These are phyloP conservation scores for Epichloe bromicola DNA, from an alignment of 2,329 filamentous ascomycete species.

Conservation along the genomic window DNA sequence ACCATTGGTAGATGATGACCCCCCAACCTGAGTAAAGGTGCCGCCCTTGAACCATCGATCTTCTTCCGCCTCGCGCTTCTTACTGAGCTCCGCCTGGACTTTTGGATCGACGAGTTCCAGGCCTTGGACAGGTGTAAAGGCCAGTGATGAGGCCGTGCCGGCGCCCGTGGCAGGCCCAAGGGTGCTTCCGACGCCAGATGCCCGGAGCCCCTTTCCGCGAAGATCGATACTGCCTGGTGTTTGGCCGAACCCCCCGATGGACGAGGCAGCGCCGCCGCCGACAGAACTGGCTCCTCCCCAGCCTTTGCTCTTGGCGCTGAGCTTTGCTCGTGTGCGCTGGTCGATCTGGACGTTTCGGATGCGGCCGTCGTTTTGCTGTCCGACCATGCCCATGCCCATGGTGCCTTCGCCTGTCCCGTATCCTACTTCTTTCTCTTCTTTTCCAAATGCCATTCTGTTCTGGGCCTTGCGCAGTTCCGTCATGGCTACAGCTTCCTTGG, in stretches of 20 bases:
- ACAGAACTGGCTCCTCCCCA: slow-evolving; percentile 67
- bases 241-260: slow-evolving; percentile 65
- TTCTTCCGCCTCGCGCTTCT: slow-evolving; percentile 87
- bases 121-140: slow-evolving; percentile 90
- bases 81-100: slow-evolving; percentile 70
- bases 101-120: slow-evolving; percentile 93
- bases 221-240: slow-evolving; percentile 50
- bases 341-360: slow-evolving; percentile 85
- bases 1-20: slow-evolving; percentile 33
- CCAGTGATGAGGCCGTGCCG: slow-evolving; percentile 73
- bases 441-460: slow-evolving; percentile 90
- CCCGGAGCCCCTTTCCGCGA: slow-evolving; percentile 64
- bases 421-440: slow-evolving; percentile 86
- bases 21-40: slow-evolving; percentile 81
- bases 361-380: slow-evolving; percentile 73
- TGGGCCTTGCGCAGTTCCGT: slow-evolving; percentile 92
- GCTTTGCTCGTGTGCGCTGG: slow-evolving; percentile 80
- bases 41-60: slow-evolving; percentile 95
- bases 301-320: slow-evolving; percentile 89
- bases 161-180: slow-evolving; percentile 52
- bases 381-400: slow-evolving; percentile 89
- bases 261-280: slow-evolving; percentile 57
- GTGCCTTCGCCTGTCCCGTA: slow-evolving; percentile 80
- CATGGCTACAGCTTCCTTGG: slow-evolving; percentile 94
- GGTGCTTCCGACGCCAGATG: slow-evolving; percentile 67